Conservation (phyloP, 2,329 filamentous ascomycete species). For the Diaporthe aspalathi region DNA sequence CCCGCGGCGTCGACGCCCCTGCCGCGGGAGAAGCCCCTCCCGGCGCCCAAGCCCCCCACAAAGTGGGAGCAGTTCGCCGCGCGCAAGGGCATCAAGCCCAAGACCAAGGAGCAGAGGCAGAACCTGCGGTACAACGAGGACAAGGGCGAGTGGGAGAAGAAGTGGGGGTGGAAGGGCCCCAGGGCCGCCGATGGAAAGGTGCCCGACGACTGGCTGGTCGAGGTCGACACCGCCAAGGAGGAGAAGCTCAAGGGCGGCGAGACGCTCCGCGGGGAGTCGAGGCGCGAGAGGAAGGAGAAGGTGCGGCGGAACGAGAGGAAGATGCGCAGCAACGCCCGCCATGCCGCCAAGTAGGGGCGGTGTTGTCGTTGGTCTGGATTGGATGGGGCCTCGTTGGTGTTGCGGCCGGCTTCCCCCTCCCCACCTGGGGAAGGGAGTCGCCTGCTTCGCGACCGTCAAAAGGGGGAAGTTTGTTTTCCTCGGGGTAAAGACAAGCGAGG, state of each 20-base stretch:
- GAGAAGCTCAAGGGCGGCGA: conserved; percentile 71
- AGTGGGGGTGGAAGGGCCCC: conserved; percentile 94
- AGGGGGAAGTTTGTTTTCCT: neutral
- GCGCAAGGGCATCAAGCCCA: conserved; percentile 96
- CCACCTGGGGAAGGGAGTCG: too few relatives aligned
- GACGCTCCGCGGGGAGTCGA: conserved; percentile 70
- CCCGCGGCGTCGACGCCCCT: conserved; percentile 77
- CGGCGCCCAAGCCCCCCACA: conserved; percentile 81
- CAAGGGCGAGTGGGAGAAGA: conserved; percentile 88
- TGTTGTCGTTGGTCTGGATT: neutral
- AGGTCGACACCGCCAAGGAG: conserved; percentile 84
- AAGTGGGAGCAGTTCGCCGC: conserved; percentile 97
- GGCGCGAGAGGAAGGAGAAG: conserved; percentile 74
- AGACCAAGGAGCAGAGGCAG: conserved; percentile 79
- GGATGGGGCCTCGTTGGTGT: too few relatives aligned
- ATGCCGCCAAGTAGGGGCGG: conserved; percentile 48
- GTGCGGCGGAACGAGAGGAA: conserved; percentile 77
- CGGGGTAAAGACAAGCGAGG: neutral
- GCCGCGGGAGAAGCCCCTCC: conserved; percentile 92
- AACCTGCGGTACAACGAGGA: conserved; percentile 87
- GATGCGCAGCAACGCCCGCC: conserved; percentile 74
- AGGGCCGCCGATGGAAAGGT: conserved; percentile 63
- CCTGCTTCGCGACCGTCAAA: too few relatives aligned
- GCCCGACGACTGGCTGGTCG: conserved; percentile 89
- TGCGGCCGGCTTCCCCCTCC: too few relatives aligned